These are phyloP conservation scores for Candida yuanshanica DNA, from an alignment of 805 yeast genomes.

Conservation along the genomic window DNA sequence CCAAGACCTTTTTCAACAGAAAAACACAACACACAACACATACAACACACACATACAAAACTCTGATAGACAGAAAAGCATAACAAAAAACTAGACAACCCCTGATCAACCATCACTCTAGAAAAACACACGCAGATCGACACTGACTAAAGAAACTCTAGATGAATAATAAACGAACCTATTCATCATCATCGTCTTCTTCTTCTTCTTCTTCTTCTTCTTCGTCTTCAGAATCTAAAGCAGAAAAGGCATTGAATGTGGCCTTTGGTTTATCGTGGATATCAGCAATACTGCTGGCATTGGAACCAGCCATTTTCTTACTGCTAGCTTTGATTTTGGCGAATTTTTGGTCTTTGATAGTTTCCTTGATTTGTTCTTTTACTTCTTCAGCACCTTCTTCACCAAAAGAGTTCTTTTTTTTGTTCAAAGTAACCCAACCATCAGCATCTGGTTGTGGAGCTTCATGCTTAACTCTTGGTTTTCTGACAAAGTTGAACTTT, in stretches of 20 bases:
- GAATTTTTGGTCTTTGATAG: conserved; percentile 26
- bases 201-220: conserved; percentile 20
- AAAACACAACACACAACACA: too few species aligned
- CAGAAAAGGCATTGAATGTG: conserved; percentile 77
- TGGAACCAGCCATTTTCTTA: conserved; percentile 68
- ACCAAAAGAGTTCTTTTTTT: conserved; percentile 38
- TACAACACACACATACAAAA: too few species aligned
- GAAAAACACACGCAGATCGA: too few species aligned
- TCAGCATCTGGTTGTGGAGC: conserved; percentile 61
- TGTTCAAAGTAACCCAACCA: conserved; percentile 72
- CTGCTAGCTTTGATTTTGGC: conserved; percentile 65
- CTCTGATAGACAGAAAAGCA: too few species aligned
- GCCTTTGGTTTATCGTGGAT: conserved; percentile 61
- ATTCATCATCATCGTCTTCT: conserved; percentile 2
- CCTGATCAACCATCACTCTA: too few species aligned
- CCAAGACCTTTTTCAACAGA: too few species aligned
- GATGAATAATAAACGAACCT: not conserved
- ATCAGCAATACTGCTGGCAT: conserved; percentile 70
- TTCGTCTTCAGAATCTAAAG: conserved; percentile 37
- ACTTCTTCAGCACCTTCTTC: conserved; percentile 43
- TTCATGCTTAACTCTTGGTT: conserved; percentile 19
- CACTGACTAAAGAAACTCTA: too few species aligned
- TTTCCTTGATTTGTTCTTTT: conserved; percentile 42
- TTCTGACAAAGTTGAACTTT: conserved; percentile 49
- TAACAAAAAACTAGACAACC: too few species aligned